Evolutionary conservation across 768 basidiomycete species (phyloP), one percentile per base, ranked within the genome.

Genomic region (Clavulina sp.): DNA sequence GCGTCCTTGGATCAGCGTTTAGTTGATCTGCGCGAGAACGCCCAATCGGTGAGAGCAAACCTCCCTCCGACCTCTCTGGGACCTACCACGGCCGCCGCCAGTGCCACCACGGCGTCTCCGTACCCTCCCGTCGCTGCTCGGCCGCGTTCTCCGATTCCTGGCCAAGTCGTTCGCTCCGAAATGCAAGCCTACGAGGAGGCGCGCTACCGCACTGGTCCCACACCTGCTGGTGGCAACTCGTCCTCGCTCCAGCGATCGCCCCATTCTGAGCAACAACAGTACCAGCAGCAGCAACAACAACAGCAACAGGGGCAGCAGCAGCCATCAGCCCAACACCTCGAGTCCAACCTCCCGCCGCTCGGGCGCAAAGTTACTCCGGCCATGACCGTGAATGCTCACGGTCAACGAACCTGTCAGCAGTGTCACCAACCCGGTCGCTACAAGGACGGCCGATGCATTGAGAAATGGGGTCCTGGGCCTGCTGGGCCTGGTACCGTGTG

Each of bases 391-490:
- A 82, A 82, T 59, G 67, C 71, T 1, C 68, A 72, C 48, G 84
- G 84, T 0, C 83, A 84, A 60, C 69, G 83, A 23, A 83, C 81
- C 46, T 85, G 84, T 61, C 68, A 82, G 4, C 80, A 82, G 59
- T 86, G 84, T 58, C 81, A 81, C 0, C 65, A 78, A 40, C 68
- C 76, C 0, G 84, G 84, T 0, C 68, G 83, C 1, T 86, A 85
- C 66, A 84, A 84, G 66, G 84, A 86, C 21, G 81, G 79, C 5
- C 84, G 84, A 57, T 86, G 84, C 61, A 83, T 86, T 49, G 84
- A 86, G 60, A 86, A 86, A 63, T 86, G 84, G 84, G 84, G 84
- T 1, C 83, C 84, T 24, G 84, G 84, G 3, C 84, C 84, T 44
- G 74, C 79, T 64, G 84, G 84, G 0, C 84, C 84, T 48, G 84